Base-by-base conservation (phyloP, 116 monocot species). In the Papilionanthe hybrid region DNA sequence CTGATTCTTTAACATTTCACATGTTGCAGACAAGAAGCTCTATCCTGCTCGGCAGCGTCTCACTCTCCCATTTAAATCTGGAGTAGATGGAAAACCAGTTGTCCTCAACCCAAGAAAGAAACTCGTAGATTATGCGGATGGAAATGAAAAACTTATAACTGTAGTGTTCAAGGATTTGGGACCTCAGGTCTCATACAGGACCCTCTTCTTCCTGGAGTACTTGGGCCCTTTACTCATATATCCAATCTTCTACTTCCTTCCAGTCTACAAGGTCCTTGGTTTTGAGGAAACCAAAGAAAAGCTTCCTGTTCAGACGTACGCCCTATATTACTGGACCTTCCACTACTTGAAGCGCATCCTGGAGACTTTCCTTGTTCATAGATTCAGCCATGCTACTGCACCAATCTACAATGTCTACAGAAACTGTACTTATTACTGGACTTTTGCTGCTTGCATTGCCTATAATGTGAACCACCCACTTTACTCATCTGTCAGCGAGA, bases 381-480 rank as follows among this genome's bases (percentile, higher is more conserved):
- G 92, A 30, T 96, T 96, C 86, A 90, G 93, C 82, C 91, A 96
- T 79, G 94, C 94, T n/a, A 96, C 96, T 19, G 92, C 94, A 56
- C 96, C 94, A 28, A 27, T 96, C 8, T 89, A 90, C 8, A 96
- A 96, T 79, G 94, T 94, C 12, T 96, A 89, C 79, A 86, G 94
- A 77, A 96, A 96, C 79, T 96, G 96, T 72, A 87, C 90, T 57
- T 93, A 93, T 80, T 93, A 96, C 86, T 96, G 96, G 93, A 85
- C 88, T 3, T 96, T 96, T 65, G 96, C 92, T 5, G 79, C 91
- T 28, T 92, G 88, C 79, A 92, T 96, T n/a, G 96, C 96, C 29
- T 96, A 94, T 71, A 88, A 91, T 82, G 87, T 93, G 44, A 96
- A 96, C 82, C 96, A 94, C 73, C 94, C 96, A 5, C 82, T 83